Evolutionary conservation across 2,329 filamentous ascomycete genomes (phyloP).

Genomic region (Keithomyces neogunnii): DNA sequence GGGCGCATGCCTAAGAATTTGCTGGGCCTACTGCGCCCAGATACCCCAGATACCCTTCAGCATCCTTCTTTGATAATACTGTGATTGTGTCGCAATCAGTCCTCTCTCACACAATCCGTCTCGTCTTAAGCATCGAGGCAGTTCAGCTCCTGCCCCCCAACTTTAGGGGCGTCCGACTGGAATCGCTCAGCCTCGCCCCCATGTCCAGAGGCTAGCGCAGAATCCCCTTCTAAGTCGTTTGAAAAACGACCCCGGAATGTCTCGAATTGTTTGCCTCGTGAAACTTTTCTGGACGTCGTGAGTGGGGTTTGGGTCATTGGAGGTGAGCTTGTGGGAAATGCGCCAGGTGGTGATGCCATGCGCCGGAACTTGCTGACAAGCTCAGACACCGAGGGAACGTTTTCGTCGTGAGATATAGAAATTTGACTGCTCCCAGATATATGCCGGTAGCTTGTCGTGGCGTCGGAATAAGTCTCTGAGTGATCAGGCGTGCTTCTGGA

Average conservation of each 20-base stretch:
- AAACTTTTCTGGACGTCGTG: slow-evolving; percentile 5
- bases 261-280: slow-evolving; percentile 4
- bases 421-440: slow-evolving; percentile 1
- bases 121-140: neutral
- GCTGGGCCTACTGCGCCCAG: neutral
- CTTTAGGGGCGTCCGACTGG: neutral
- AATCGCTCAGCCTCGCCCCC: neutral
- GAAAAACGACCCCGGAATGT: slow-evolving; percentile 7
- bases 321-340: neutral
- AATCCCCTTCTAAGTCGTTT: slow-evolving; percentile 6
- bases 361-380: slow-evolving; percentile 16
- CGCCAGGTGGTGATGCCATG: slow-evolving; percentile 10
- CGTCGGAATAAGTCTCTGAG: slow-evolving; percentile 1
- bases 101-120: neutral
- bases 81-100: neutral
- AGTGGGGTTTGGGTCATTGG: neutral
- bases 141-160: neutral
- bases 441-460: slow-evolving; percentile 1
- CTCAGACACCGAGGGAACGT: slow-evolving; percentile 15
- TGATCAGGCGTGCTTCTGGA: slow-evolving; percentile 1
- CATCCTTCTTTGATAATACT: neutral
- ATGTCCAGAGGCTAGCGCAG: neutral
- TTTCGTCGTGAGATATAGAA: slow-evolving; percentile 3
- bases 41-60: neutral
- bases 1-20: slow-evolving; percentile 1